These are phyloP conservation scores for Phylloporus arenicola DNA, from an alignment of 768 basidiomycete species.

Conservation along the genomic window DNA sequence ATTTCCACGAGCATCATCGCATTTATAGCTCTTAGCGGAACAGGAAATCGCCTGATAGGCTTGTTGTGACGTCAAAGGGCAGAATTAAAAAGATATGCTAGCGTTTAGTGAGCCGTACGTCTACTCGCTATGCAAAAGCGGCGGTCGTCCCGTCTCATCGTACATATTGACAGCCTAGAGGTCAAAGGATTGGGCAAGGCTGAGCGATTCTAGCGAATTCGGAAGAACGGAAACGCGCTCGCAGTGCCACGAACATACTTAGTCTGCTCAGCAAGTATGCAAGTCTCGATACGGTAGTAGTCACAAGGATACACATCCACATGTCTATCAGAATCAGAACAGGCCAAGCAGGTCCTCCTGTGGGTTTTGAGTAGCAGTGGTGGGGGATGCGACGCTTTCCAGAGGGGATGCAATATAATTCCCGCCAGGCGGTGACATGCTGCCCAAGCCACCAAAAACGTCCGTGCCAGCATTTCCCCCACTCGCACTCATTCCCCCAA, in stretches of 20 bases:
- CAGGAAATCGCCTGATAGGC: conserved; percentile 67
- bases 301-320: neutral
- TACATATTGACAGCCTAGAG: too few species aligned
- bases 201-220: too few species aligned
- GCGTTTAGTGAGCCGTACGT: neutral
- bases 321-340: conserved; percentile 39
- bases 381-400: conserved; percentile 17
- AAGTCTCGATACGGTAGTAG: too few species aligned
- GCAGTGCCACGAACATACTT: too few species aligned
- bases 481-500: conserved; percentile 50
- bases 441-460: conserved; percentile 18
- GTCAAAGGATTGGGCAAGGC: too few species aligned
- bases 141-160: too few species aligned
- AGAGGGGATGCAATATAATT: conserved; percentile 12
- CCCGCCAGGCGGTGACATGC: conserved; percentile 6
- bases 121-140: too few species aligned
- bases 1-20: conserved; percentile 1
- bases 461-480: conserved; percentile 5
- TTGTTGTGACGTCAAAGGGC: neutral
- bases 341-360: conserved; percentile 54
- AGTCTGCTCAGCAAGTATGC: too few species aligned
- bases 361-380: conserved; percentile 25
- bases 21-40: conserved; percentile 74
- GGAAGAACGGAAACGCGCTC: too few species aligned
- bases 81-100: neutral